phyloP scores from a whole-genome alignment of 2,329 filamentous ascomycete species.

The Ustilaginoidea virens region DNA sequence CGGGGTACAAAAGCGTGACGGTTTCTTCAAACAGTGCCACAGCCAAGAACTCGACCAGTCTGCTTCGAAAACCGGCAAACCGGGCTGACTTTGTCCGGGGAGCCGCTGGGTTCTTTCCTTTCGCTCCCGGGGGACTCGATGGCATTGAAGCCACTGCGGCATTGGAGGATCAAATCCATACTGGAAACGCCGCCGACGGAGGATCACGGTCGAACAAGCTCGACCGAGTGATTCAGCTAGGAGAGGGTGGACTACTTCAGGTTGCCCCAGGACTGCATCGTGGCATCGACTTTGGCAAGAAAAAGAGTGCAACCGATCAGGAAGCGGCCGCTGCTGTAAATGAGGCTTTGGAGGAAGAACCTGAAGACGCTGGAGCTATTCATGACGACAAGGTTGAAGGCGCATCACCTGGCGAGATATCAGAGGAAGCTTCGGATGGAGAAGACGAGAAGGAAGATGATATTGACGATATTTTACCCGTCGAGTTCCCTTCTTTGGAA shows the following conservation, averaged over 20 bases:
- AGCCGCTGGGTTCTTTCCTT: constrained; percentile 85
- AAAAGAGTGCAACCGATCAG: constrained; percentile 37
- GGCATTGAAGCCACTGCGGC: constrained; percentile 74
- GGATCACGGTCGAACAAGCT: constrained; percentile 40
- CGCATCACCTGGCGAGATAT: constrained; percentile 7
- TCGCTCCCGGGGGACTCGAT: constrained; percentile 80
- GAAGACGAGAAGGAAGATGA: constrained; percentile 39
- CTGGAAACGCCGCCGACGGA: constrained; percentile 27
- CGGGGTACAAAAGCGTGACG: constrained; percentile 87
- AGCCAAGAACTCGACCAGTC: constrained; percentile 87
- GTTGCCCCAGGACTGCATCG: constrained; percentile 68
- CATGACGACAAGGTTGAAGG: constrained; percentile 16
- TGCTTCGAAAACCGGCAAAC: constrained; percentile 71
- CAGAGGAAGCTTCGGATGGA: constrained; percentile 16
- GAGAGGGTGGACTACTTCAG: constrained; percentile 65
- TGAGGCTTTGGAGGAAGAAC: constrained; percentile 38
- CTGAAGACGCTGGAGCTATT: constrained; percentile 22
- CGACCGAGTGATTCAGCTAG: constrained; percentile 76
- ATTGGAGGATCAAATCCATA: constrained; percentile 59
- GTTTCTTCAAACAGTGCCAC: constrained; percentile 78
- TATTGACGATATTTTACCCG: constrained; percentile 75
- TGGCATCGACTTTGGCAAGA: constrained; percentile 56
- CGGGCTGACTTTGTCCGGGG: constrained; percentile 86
- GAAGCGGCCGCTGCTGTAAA: constrained; percentile 57
- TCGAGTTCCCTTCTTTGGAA: constrained; percentile 85